Evolutionary conservation across 306 rosid genomes (phyloP).

Genomic region (Alnus rubra): DNA sequence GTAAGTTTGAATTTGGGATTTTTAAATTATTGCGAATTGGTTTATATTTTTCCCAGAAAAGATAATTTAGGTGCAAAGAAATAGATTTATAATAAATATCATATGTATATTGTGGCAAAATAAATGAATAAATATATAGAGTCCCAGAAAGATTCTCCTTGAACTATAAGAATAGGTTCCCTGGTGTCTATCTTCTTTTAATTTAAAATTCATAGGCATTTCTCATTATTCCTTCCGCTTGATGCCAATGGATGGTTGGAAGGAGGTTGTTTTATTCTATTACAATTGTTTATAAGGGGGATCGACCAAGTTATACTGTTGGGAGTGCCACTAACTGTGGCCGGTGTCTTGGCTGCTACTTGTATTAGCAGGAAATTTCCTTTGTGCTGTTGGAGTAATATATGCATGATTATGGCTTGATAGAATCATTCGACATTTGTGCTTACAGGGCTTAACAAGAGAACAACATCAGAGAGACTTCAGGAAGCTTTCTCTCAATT

Average conservation of each 20-base stretch:
- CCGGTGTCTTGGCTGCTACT: not conserved
- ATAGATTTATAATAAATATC: not conserved
- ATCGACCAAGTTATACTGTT: not conserved
- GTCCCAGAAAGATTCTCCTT: not conserved
- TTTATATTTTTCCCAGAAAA: not conserved
- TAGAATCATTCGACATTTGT: not conserved
- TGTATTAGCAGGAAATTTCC: not conserved
- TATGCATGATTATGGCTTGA: not conserved
- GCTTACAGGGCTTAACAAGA: constrained; percentile 26
- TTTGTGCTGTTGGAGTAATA: not conserved
- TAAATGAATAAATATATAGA: not conserved
- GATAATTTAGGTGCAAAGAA: not conserved
- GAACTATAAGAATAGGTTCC: no score
- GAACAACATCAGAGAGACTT: constrained; percentile 26
- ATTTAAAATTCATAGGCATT: not conserved
- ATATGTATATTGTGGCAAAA: not conserved
- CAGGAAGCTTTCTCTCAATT: constrained; percentile 22
- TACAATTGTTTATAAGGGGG: not conserved
- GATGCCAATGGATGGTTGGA: not conserved
- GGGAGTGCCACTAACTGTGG: not conserved
- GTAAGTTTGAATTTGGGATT: not conserved
- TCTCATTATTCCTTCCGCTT: not conserved
- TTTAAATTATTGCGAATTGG: not conserved
- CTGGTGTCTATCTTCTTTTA: not conserved
- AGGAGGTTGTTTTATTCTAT: not conserved